These are phyloP conservation scores for Cystobasidiopsis lactophilus DNA, from an alignment of 768 basidiomycete genomes.

Conservation along the genomic window DNA sequence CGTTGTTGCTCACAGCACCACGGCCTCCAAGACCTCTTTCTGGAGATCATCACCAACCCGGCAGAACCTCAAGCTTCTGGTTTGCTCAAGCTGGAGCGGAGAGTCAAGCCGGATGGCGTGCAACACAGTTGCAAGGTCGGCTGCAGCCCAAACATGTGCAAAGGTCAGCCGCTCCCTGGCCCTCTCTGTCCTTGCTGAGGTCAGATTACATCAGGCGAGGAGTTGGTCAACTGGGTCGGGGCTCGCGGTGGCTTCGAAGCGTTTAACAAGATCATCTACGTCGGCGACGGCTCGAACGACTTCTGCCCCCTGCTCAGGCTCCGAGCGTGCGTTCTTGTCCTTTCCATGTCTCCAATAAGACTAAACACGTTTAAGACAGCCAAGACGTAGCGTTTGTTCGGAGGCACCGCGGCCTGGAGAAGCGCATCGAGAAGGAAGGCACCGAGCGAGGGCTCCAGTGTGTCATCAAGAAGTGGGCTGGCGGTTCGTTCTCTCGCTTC, in stretches of 20 bases:
- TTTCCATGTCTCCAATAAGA: neutral
- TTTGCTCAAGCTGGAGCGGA: constrained; percentile 49
- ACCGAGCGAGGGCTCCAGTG: constrained; percentile 41
- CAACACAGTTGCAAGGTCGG: constrained; percentile 71
- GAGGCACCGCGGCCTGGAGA: constrained; percentile 51
- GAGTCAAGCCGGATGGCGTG: constrained; percentile 32
- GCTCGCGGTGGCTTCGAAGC: constrained; percentile 32
- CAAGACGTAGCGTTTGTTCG: constrained; percentile 69
- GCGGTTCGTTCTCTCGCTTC: too few species aligned
- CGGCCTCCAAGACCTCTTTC: constrained; percentile 47
- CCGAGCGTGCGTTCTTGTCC: constrained; percentile 33
- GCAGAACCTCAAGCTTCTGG: constrained; percentile 55
- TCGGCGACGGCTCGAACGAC: constrained; percentile 89
- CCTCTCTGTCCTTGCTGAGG: neutral
- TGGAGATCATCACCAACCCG: constrained; percentile 76
- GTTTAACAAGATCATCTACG: constrained; percentile 62
- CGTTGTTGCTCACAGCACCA: constrained; percentile 43
- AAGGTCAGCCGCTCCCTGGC: constrained; percentile 34
- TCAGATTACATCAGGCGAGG: constrained; percentile 46
- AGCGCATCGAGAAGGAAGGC: constrained; percentile 53
- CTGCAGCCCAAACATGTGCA: constrained; percentile 95
- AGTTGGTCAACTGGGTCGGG: constrained; percentile 59
- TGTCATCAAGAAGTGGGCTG: constrained; percentile 62
- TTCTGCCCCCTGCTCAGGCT: constrained; percentile 77
- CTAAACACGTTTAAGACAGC: constrained; percentile 28